phyloP scores from a whole-genome alignment of 495 filamentous ascomycete genomes.

The Talaromyces wortmannii region DNA sequence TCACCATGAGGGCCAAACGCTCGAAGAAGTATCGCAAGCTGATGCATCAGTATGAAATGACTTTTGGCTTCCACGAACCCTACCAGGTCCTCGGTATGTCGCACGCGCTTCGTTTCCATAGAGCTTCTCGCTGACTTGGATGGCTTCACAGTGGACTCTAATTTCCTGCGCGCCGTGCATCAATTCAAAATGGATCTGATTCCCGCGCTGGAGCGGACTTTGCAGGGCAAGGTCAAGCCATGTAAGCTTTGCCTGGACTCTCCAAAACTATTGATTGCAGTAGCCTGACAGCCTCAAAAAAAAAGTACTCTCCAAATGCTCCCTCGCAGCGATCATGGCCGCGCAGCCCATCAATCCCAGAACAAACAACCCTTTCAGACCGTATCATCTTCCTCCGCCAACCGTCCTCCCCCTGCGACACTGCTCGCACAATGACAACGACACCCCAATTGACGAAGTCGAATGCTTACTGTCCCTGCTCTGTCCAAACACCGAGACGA shows the following conservation, averaged over 20 bases:
- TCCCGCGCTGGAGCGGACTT: conserved; percentile 61
- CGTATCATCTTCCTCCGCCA: conserved; percentile 35
- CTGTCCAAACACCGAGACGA: conserved; percentile 53
- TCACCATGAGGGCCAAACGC: conserved; percentile 79
- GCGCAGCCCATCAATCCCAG: conserved; percentile 36
- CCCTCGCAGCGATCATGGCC: conserved; percentile 38
- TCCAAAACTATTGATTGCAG: not conserved
- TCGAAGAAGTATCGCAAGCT: conserved; percentile 94
- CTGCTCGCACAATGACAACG: conserved; percentile 81
- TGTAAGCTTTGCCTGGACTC: conserved; percentile 38
- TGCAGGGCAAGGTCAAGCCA: conserved; percentile 80
- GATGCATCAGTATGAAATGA: conserved; percentile 82
- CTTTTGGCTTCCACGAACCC: conserved; percentile 82
- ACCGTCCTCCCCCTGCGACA: conserved; percentile 69
- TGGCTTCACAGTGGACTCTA: conserved; percentile 57
- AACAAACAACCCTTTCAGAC: conserved; percentile 35
- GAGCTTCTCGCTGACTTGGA: conserved; percentile 3
- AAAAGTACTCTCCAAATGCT: conserved; percentile 58
- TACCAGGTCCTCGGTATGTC: conserved; percentile 78
- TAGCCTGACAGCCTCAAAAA: conserved; percentile 4
- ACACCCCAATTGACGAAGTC: conserved; percentile 63
- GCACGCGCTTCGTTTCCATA: not conserved
- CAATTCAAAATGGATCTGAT: conserved; percentile 76
- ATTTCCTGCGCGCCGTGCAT: conserved; percentile 66
- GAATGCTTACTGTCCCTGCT: conserved; percentile 77